Base-by-base conservation (phyloP, 371 early-diverging fungal species). In the Coemansia sp. region DNA sequence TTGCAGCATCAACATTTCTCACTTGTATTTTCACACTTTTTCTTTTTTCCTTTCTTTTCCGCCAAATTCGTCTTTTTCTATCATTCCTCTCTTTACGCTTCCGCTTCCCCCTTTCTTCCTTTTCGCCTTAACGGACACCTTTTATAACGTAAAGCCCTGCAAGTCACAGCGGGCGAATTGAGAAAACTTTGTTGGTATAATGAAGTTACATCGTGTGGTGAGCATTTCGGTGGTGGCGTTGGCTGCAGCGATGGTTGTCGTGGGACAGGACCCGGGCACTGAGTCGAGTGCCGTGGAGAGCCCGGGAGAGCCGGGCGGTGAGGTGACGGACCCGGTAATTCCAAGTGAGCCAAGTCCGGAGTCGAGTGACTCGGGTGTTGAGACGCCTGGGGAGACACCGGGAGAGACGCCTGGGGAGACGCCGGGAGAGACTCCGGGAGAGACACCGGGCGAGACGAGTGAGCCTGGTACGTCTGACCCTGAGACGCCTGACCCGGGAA, bases 141-240 rank as follows among this genome's bases (percentile, higher is more conserved):
- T 48, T 48, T 18, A 20, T 18, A 44, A 44, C 44, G 44, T n/a
- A 44, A 44, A 44, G 12, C n/a, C 12, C 44, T 25, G 25, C 25
- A n/a, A 44, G 14, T 44, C n/a, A 14, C n/a, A 44, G 5, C 8
- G n/a, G 16, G 16, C 44, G 44, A 44, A 44, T 16, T 11, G 44
- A 44, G 44, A 40, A 40, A 40, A 44, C 12, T 25, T 25, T 25
- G 14, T 6, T 52, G 23, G 20, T 21, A 52, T 25, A 28, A 61
- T 61, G 62, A 61, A 37, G 37, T 8, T 61, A 2, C 62, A 61
- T 30, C 62, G 40, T 5, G 50, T 61, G 8, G 18, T 33, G 1
- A 30, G 62, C 23, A 30, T 61, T n/a, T 61, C 62, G 37, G 51
- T 16, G 18, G 62, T 61, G 47, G 62, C 62, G 16, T 51, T 61